These are phyloP conservation scores for Rhizopogon parksii DNA, from an alignment of 1,284 basidiomycete species.

Conservation along the genomic window DNA sequence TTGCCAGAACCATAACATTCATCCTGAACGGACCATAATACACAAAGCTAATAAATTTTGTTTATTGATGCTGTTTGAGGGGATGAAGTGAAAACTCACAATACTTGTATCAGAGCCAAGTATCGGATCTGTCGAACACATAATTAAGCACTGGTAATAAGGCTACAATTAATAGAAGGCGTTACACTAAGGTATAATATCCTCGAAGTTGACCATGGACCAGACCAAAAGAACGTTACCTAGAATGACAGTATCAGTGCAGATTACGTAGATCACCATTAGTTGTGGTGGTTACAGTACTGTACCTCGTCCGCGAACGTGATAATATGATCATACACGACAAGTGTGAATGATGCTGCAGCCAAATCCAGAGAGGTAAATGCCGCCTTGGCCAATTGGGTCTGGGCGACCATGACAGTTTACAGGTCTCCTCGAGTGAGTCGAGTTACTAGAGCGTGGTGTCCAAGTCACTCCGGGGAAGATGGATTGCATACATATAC, in stretches of 20 bases:
- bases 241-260: not conserved
- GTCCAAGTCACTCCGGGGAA: no score
- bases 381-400: no score
- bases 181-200: conserved; percentile 3
- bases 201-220: conserved; percentile 4
- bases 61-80: not conserved
- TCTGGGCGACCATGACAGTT: no score
- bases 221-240: conserved; percentile 5
- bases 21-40: not conserved
- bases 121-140: conserved; percentile 15
- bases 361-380: no score
- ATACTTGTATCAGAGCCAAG: conserved; percentile 9
- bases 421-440: no score
- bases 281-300: not conserved
- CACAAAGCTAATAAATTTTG: not conserved
- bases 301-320: conserved; percentile 14
- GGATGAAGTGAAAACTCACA: conserved; percentile 2
- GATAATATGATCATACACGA: conserved; percentile 19
- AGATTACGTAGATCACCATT: not conserved
- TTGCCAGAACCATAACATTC: not conserved
- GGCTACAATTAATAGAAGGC: not conserved
- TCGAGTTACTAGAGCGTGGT: no score
- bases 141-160: not conserved
- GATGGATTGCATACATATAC: no score
- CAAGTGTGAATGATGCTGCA: conserved; percentile 10